Evolutionary conservation across 2,329 filamentous ascomycete genomes (phyloP).

Genomic region (Pseudocercospora fijiensis): DNA sequence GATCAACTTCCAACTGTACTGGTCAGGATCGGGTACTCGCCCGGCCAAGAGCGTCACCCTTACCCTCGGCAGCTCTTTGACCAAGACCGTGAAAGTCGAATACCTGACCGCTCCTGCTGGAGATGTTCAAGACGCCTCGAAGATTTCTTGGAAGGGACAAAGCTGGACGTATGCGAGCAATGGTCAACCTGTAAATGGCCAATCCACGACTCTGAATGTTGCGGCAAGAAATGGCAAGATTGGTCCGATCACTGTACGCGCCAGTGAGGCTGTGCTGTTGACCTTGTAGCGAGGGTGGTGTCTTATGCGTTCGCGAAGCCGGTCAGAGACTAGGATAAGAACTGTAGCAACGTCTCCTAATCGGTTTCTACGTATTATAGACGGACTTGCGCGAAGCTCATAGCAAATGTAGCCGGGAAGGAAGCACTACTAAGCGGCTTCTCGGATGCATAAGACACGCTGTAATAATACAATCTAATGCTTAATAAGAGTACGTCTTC

Average conservation of each 20-base stretch:
- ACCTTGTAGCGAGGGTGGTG: conserved; percentile 12
- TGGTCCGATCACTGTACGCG: conserved; percentile 4
- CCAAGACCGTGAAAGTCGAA: conserved; percentile 11
- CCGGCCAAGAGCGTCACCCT: conserved; percentile 16
- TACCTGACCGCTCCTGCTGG: conserved; percentile 18
- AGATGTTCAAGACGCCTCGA: conserved; percentile 16
- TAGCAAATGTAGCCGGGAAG: too few species aligned
- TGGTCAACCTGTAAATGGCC: conserved; percentile 11
- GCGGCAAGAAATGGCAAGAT: conserved; percentile 5
- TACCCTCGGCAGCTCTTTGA: conserved; percentile 6
- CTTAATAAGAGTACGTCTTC: too few species aligned
- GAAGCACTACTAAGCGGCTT: too few species aligned
- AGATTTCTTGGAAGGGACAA: conserved; percentile 21
- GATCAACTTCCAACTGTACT: conserved; percentile 18
- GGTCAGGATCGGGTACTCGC: conserved; percentile 2
- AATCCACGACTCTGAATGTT: conserved; percentile 3
- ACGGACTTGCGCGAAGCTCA: too few species aligned
- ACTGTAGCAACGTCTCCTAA: too few species aligned
- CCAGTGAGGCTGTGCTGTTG: conserved; percentile 16
- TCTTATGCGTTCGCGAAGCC: too few species aligned
- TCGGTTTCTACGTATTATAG: too few species aligned
- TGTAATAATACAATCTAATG: too few species aligned
- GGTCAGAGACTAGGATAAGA: too few species aligned
- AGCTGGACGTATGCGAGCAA: conserved; percentile 20
- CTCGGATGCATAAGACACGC: too few species aligned